Conservation (phyloP, 805 yeast species). For the Scheffersomyces coipomensis region DNA sequence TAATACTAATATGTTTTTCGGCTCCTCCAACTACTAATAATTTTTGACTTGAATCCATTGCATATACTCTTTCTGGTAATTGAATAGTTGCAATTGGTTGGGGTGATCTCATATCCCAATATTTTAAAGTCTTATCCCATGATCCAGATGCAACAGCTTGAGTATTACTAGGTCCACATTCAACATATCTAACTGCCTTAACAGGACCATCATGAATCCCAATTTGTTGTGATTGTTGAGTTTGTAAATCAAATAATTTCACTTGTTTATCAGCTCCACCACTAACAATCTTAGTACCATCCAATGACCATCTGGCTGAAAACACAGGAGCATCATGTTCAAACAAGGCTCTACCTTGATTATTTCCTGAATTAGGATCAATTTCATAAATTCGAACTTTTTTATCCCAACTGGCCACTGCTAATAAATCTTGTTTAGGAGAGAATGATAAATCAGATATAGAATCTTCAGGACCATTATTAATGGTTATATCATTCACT, state of each 20-base stretch:
- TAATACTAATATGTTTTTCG: slow-evolving; percentile 73
- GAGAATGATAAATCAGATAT: slow-evolving; percentile 82
- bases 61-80: slow-evolving; percentile 87
- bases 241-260: slow-evolving; percentile 73
- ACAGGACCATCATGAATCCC: slow-evolving; percentile 88
- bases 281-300: slow-evolving; percentile 83
- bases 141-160: slow-evolving; percentile 88
- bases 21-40: slow-evolving; percentile 93
- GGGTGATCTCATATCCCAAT: slow-evolving; percentile 91
- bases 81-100: slow-evolving; percentile 78
- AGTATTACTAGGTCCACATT: slow-evolving; percentile 80
- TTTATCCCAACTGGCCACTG: slow-evolving; percentile 92
- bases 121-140: slow-evolving; percentile 92
- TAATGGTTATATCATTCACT: slow-evolving; percentile 66
- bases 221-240: slow-evolving; percentile 79
- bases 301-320: slow-evolving; percentile 76
- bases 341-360: slow-evolving; percentile 85
- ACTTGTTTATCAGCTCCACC: slow-evolving; percentile 80
- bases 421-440: slow-evolving; percentile 76
- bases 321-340: slow-evolving; percentile 90
- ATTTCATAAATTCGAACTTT: slow-evolving; percentile 92
- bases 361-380: slow-evolving; percentile 63
- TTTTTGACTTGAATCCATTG: slow-evolving; percentile 81
- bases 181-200: slow-evolving; percentile 68
- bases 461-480: slow-evolving; percentile 90